These are phyloP conservation scores for Scutellaria barbata DNA, from an alignment of 257 asterid genomes.

Conservation along the genomic window DNA sequence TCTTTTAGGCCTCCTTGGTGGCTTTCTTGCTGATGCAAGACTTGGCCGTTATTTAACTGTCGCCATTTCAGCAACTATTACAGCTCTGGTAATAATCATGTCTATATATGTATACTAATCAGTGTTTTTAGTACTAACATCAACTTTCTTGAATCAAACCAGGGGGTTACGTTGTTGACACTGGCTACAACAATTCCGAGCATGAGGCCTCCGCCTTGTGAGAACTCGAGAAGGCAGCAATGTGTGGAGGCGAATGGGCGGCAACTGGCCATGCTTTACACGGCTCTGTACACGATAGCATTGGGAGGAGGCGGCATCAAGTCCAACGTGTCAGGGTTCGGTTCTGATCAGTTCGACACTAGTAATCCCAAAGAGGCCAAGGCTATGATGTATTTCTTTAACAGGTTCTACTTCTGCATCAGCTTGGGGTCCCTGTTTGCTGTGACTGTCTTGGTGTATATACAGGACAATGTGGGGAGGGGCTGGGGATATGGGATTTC, in stretches of 20 bases:
- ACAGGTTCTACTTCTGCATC: conserved; percentile 80
- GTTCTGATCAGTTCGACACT: conserved; percentile 80
- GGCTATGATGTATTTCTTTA: conserved; percentile 77
- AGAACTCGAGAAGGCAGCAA: conserved; percentile 39
- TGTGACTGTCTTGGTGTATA: conserved; percentile 76
- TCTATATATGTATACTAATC: neutral
- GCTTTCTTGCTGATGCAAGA: conserved; percentile 84
- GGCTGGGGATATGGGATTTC: conserved; percentile 89
- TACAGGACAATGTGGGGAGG: conserved; percentile 86
- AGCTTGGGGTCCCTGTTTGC: conserved; percentile 84
- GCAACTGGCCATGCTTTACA: conserved; percentile 68
- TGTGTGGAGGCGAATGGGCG: conserved; percentile 63
- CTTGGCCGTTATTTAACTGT: conserved; percentile 86
- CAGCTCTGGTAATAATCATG: conserved; percentile 59
- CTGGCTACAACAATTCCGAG: conserved; percentile 64
- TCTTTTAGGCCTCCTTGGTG: conserved; percentile 83
- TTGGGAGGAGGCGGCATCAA: conserved; percentile 90
- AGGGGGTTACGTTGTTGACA: conserved; percentile 78
- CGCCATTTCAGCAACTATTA: conserved; percentile 63
- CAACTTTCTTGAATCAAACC: neutral
- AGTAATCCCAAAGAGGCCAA: conserved; percentile 68
- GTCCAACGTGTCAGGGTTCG: conserved; percentile 87
- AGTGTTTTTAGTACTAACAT: neutral
- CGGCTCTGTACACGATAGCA: conserved; percentile 83
- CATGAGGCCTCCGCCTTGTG: conserved; percentile 83